Conservation (phyloP, 352 stramenopile genomes). For the Phytopythium vexans region DNA sequence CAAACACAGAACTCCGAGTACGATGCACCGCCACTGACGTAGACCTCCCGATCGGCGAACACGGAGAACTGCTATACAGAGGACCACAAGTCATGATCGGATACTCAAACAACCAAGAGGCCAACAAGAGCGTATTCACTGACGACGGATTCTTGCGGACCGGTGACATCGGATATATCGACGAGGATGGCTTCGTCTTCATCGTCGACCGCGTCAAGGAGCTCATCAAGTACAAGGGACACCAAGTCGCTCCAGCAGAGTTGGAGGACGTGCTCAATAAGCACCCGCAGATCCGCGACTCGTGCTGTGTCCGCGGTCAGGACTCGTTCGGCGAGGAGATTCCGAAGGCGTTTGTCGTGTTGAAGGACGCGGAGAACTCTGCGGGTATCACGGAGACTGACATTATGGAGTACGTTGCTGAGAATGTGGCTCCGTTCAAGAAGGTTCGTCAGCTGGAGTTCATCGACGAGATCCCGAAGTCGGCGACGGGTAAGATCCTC, state of each 20-base stretch:
- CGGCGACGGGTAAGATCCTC: conserved; percentile 88
- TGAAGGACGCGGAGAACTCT: conserved; percentile 41
- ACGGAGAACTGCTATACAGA: conserved; percentile 86
- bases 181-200: conserved; percentile 90
- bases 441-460: conserved; percentile 87
- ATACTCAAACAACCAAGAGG: conserved; percentile 87
- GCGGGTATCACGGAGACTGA: conserved; percentile 51
- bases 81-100: conserved; percentile 92
- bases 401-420: conserved; percentile 82
- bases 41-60: conserved; percentile 29
- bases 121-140: conserved; percentile 77
- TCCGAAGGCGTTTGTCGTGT: conserved; percentile 88
- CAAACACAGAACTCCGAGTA: conserved; percentile 61
- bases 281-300: conserved; percentile 79
- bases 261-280: conserved; percentile 88
- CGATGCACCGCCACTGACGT: conserved; percentile 40
- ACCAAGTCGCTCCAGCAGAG: conserved; percentile 91
- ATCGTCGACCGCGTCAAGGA: conserved; percentile 93
- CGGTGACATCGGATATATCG: conserved; percentile 89
- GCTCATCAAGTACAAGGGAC: conserved; percentile 94
- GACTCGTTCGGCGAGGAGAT: conserved; percentile 83
- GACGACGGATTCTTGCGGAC: conserved; percentile 83
- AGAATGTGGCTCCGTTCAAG: conserved; percentile 85
- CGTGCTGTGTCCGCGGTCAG: conserved; percentile 52
- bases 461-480: conserved; percentile 88